Evolutionary conservation across 257 asterid species (phyloP), one percentile per base, ranked within the genome.

Genomic region (Penstemon davidsonii): DNA sequence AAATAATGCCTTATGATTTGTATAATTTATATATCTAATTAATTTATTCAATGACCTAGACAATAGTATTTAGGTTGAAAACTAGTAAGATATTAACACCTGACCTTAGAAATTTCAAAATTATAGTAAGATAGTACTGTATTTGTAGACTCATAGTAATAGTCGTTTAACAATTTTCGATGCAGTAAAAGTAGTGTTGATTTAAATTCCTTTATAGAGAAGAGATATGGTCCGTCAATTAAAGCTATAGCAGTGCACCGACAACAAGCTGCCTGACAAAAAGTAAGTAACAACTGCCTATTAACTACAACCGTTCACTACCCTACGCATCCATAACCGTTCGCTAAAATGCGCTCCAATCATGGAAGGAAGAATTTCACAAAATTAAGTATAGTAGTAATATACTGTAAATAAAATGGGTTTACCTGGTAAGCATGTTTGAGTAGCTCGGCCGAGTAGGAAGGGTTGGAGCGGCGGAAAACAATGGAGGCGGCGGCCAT

Each of bases 401-500:
- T 39, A 8, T 15, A 15, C 18, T 15, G 18, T 15, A 15, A 15
- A 15, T 15, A 15, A 15, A 15, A 12, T 43, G 36, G 37, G 47
- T 42, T 51, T 46, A 71, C 92, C 84, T 70, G 73, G 41, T 72
- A 36, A 43, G 90, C 88, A 44, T 78, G 90, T 63, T 55, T 36
- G 45, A 84, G 77, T 19, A 86, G 90, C 68, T 49, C 72, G 47
- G 60, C 79, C 54, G 88, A 81, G 72, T 86, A 86, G 7, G 74
- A 67, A 6, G 80, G 78, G 71, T 91, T 79, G 78, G 64, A 79
- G 36, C 83, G 89, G 81, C 94, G 94, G 95, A 84, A 92, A 64
- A 89, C 86, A 11, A 92, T 75, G 62, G 98, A 87, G 0, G 96
- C 96, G 37, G 98, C 97, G 10, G 97, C 97, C 96, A 92, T 82